Base-by-base conservation (phyloP, 2,329 filamentous ascomycete genomes). In the Lachnellula occidentalis region DNA sequence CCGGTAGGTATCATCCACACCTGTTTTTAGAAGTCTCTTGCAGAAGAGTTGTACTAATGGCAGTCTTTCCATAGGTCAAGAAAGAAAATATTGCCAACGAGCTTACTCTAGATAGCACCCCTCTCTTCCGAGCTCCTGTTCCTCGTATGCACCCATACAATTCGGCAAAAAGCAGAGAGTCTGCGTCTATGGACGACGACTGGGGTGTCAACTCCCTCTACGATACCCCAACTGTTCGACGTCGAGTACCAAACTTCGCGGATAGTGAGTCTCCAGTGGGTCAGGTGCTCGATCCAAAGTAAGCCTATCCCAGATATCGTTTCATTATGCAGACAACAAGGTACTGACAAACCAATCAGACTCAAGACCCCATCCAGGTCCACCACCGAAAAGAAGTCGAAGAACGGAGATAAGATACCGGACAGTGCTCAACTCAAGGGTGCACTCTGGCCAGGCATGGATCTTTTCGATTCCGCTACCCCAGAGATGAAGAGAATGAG, bases 401-500 rank as follows among this genome's bases (percentile, higher is more conserved):
- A 58, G 21, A 50, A 21, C 5, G 56, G 54, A n/a, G 58, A 61
- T 42, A 65, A 64, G 52, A 21, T 61, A 15, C 52, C 62, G 4
- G 66, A 68, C n/a, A 65, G 59, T 56, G 58, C 66, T 9, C 66
- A 63, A 43, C 76, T 91, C 51, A 92, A 92, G 69, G 88, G 88
- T 2, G 74, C 85, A n/a, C 74, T 82, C 46, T 90, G 85, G 78
- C 85, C 86, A 2, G 88, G 88, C 17, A 92, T 92, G 88, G 80
- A 82, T 51, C 78, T 90, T n/a, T 91, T 92, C 67, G 88, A 92
- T 69, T 83, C 88, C 51, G 88, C 88, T 4, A 88, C 85, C 4
- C 79, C 83, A 15, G 81, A 86, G 57, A 86, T 88, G 77, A 86
- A 83, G 63, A 79, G 85, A 45, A 88, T 83, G 72, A 78, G 88